Conservation (phyloP, 441 rosid species). For the Erodium moschatum region DNA sequence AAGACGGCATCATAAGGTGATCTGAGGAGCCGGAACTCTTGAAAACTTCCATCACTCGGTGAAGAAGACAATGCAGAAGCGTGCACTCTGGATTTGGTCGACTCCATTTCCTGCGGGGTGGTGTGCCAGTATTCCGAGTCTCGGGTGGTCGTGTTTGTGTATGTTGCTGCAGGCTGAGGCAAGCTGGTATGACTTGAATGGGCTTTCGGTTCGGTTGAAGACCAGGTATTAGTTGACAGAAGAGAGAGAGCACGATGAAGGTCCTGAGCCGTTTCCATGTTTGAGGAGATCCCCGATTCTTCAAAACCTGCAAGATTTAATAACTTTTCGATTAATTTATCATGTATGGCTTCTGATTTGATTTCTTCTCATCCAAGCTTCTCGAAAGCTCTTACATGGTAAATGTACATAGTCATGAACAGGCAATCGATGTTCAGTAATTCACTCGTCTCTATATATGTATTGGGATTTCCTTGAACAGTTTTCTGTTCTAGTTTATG, state of each 20-base stretch:
- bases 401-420: neutral
- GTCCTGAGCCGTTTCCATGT: constrained; percentile 47
- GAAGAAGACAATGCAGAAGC: constrained; percentile 16
- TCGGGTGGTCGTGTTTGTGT: constrained; percentile 14
- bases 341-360: neutral
- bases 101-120: constrained; percentile 25
- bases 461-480: neutral
- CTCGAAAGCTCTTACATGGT: neutral
- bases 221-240: constrained; percentile 82
- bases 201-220: constrained; percentile 40
- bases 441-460: neutral
- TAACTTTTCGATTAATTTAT: neutral
- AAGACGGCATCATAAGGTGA: constrained; percentile 37
- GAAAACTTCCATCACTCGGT: constrained; percentile 28
- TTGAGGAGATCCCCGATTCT: constrained; percentile 45
- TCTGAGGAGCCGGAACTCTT: constrained; percentile 38
- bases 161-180: constrained; percentile 26
- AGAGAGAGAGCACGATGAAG: constrained; percentile 98
- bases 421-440: neutral
- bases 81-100: constrained; percentile 25
- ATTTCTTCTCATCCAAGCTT: neutral
- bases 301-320: constrained; percentile 34
- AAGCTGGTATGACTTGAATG: constrained; percentile 24
- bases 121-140: constrained; percentile 40
- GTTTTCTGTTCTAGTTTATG: neutral